Evolutionary conservation across 2,329 filamentous ascomycete species (phyloP), one percentile per base, ranked within the genome.

Genomic region (Ceratocystis alfenasii): DNA sequence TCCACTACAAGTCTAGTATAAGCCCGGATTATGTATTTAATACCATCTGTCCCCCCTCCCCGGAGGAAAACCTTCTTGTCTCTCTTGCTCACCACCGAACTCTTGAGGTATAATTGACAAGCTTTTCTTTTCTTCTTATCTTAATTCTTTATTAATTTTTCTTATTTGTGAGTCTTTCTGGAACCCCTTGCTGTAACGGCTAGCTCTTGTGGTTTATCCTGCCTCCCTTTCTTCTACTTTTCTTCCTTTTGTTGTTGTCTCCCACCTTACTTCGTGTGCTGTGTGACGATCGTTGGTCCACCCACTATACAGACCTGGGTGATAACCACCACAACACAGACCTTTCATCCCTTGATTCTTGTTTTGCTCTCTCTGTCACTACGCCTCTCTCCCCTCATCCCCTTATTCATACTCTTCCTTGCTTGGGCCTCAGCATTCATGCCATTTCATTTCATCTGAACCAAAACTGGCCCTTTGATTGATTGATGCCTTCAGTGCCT

Each of bases 141-240:
- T 48, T 65, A 65, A 44, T 65, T 46, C 44, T 59, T 36, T 63
- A 63, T 63, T 63, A 63, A 59, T 59, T 33, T 15, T 15, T 28
- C 60, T 62, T 53, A 53, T 53, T 53, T 53, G 48, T 53, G 48
- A 53, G 48, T 53, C 48, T 20, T 50, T 53, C 8, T 15, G 8
- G 20, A 10, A 5, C 15, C 48, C 48, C 48, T 53, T 53, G 48
- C 48, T 15, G 20, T 53, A 5, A 25, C n/a, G 20, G 2, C 20
- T 50, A 22, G 5, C 22, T 10, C 48, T 50, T 50, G 48, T 25
- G 17, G n/a, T 7, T 50, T 53, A 15, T 41, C 10, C 36, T 41
- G 36, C 15, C 20, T 53, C 48, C 30, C 55, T 59, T 59, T 30
- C 20, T 50, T 45, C 15, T 45, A 20, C 12, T 2, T 48, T 15